Evolutionary conservation across 192 early-diverging fungal genomes (phyloP).

Genomic region (Powellomyces hirtus): DNA sequence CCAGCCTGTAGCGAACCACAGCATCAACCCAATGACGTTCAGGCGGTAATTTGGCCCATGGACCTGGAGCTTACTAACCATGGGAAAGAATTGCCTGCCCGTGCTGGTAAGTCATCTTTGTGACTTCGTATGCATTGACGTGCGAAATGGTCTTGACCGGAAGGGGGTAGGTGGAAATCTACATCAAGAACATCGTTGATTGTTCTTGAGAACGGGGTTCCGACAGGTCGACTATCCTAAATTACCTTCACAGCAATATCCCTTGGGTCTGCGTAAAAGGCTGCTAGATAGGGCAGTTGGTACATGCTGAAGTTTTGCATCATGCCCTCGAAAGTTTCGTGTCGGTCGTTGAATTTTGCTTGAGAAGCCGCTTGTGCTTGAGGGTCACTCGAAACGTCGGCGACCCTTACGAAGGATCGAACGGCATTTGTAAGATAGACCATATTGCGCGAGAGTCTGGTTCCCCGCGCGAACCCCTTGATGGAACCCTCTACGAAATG

Average conservation of each 20-base stretch:
- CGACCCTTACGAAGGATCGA: background rate
- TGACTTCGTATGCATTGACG: constrained; percentile 16
- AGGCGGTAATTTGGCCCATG: too few relatives aligned
- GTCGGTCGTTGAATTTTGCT: background rate
- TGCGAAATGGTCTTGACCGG: background rate
- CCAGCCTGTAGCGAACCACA: too few relatives aligned
- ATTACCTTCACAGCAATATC: constrained; percentile 8
- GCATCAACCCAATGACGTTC: too few relatives aligned
- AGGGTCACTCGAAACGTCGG: background rate
- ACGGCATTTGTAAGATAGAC: background rate
- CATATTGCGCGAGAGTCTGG: constrained; percentile 7
- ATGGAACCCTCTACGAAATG: background rate
- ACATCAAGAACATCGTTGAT: background rate
- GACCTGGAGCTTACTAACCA: too few relatives aligned
- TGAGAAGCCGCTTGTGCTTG: background rate
- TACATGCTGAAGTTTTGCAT: background rate
- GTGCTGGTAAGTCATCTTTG: background rate
- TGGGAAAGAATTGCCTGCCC: background rate
- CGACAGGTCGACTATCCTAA: too few relatives aligned
- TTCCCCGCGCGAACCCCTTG: constrained; percentile 9
- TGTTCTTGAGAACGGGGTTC: background rate
- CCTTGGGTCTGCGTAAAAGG: background rate
- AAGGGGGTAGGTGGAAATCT: constrained; percentile 11
- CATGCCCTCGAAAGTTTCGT: background rate
- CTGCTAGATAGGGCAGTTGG: constrained; percentile 13